Evolutionary conservation across 2,329 filamentous ascomycete genomes (phyloP), one percentile per base, ranked within the genome.

Genomic region (Aulographum hederae): DNA sequence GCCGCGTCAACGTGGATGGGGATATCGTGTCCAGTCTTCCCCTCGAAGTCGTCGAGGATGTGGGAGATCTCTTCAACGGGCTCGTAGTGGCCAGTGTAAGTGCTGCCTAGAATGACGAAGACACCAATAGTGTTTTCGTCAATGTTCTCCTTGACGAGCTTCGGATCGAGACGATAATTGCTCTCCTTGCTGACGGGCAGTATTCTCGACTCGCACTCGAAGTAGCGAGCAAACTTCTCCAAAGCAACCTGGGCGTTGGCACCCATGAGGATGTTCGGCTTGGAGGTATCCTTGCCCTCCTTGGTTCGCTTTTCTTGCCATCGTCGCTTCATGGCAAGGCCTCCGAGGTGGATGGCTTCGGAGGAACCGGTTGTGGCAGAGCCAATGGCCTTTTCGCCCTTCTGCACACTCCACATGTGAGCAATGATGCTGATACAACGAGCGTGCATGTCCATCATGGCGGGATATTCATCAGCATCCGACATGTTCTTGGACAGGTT

Each of bases 111-210:
- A 32, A 80, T 80, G 1, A 76, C 70, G 43, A 78, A 80, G 0
- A 81, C 57, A n/a, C 76, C 76, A 41, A 81, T 79, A 0, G 76
- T 81, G 41, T 80, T 80, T 51, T 80, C 75, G 38, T 81, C 74
- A 20, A 80, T 63, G 38, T 75, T 74, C 41, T 78, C 47, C 43
- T 64, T 68, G 1, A 79, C 69, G 17, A 72, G 51, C 3, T 68
- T 58, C 0, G 74, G 68, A 40, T 80, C 73, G 5, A 80, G 58
- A 19, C 71, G 56, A 44, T 61, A 75, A 5, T 63, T 57, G 35
- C 68, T 73, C 45, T 69, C 63, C 39, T 65, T 59, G 32, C 61
- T 71, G 8, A 76, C 74, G 13, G 67, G 71, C 30, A 73, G 51
- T 35, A 75, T 75, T 29, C 66, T 61, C 16, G 70, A 65, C 44